Evolutionary conservation across 2,329 filamentous ascomycete species (phyloP).

Genomic region (Claviceps arundinis): DNA sequence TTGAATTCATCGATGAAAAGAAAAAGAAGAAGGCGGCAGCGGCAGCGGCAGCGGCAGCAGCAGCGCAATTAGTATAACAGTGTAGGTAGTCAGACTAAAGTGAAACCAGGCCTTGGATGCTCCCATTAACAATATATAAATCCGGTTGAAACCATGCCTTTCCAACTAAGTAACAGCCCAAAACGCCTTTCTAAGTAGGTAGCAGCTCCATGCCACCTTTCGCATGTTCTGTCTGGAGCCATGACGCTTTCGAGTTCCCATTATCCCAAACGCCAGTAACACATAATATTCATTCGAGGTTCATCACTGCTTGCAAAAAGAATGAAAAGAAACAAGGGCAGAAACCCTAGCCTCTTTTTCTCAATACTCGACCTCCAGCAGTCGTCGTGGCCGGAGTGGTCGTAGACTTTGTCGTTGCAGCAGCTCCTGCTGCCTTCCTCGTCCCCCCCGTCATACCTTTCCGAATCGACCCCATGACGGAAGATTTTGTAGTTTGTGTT

Average conservation of each 20-base stretch:
- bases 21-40: constrained; percentile 52
- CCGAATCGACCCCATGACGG: constrained; percentile 40
- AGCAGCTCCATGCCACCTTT: background rate
- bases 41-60: constrained; percentile 9
- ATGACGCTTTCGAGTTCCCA: background rate
- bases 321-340: background rate
- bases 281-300: background rate
- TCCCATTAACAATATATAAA: background rate
- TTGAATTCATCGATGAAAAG: constrained; percentile 91
- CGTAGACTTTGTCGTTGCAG: constrained; percentile 18
- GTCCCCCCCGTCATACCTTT: constrained; percentile 35
- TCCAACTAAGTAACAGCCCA: background rate
- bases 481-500: constrained; percentile 31
- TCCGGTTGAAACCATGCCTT: background rate
- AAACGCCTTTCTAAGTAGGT: background rate
- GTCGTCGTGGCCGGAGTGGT: constrained; percentile 27
- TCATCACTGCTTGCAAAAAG: background rate
- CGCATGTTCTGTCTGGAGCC: background rate
- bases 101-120: constrained; percentile 1
- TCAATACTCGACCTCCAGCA: constrained; percentile 38
- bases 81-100: background rate
- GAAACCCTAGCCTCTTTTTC: constrained; percentile 34
- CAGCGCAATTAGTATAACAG: background rate
- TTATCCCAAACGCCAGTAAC: background rate
- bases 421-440: constrained; percentile 31